Conservation (phyloP, 805 yeast genomes). For the Saturnispora ahearnii region DNA sequence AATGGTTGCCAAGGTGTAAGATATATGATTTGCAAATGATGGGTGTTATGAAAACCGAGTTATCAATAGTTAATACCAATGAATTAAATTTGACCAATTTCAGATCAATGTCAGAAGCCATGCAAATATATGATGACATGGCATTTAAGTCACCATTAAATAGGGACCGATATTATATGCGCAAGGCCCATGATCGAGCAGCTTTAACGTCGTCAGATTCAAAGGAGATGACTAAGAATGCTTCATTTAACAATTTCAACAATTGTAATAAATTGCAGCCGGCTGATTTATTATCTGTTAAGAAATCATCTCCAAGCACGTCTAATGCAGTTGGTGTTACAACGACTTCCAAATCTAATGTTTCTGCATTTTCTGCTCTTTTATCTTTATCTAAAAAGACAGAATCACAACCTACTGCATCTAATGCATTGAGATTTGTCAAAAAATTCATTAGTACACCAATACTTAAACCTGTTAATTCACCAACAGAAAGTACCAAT, state of each 20-base stretch:
- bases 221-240: not conserved
- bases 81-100: slow-evolving; percentile 35
- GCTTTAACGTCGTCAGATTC: not conserved
- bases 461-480: slow-evolving; percentile 15
- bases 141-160: slow-evolving; percentile 32
- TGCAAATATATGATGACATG: slow-evolving; percentile 58
- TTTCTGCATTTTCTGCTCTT: slow-evolving; percentile 33
- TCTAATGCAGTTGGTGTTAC: slow-evolving; percentile 30
- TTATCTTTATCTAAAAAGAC: slow-evolving; percentile 27
- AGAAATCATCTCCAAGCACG: slow-evolving; percentile 26
- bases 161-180: not conserved
- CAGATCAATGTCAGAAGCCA: slow-evolving; percentile 43
- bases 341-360: slow-evolving; percentile 28
- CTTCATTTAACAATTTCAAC: not conserved
- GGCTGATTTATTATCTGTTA: slow-evolving; percentile 15
- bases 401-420: slow-evolving; percentile 13
- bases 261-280: slow-evolving; percentile 4
- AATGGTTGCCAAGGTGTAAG: slow-evolving; percentile 91
- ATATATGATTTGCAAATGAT: slow-evolving; percentile 96
- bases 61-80: slow-evolving; percentile 57
- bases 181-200: not conserved
- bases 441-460: slow-evolving; percentile 28
- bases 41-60: slow-evolving; percentile 93
- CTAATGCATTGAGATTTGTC: slow-evolving; percentile 25
- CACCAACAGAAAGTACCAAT: slow-evolving; percentile 4